Conservation (phyloP, 2,329 filamentous ascomycete genomes). For the Pyrenochaeta sp. region DNA sequence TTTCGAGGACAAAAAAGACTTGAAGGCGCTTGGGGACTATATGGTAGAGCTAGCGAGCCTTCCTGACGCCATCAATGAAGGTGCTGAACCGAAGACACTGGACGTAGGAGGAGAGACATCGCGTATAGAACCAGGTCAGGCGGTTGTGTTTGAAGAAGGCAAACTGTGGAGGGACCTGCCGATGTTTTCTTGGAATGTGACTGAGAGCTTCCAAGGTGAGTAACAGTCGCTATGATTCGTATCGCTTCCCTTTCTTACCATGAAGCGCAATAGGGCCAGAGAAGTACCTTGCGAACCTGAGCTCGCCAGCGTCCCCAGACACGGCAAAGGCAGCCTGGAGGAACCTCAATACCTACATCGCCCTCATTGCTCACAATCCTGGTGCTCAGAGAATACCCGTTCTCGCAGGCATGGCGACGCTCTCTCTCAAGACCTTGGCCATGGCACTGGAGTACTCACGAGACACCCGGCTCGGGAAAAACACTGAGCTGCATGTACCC, state of each 20-base stretch:
- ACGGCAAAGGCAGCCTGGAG: constrained; percentile 1
- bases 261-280: background rate
- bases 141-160: background rate
- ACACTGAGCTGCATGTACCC: constrained; percentile 11
- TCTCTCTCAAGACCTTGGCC: background rate
- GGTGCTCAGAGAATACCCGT: constrained; percentile 3
- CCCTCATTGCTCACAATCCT: constrained; percentile 5
- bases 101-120: background rate
- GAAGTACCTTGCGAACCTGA: background rate
- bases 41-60: constrained; percentile 12
- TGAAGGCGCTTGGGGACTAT: constrained; percentile 2
- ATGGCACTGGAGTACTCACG: constrained; percentile 7
- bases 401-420: background rate
- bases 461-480: background rate
- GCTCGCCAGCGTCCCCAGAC: background rate
- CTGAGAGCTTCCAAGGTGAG: constrained; percentile 13
- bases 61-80: constrained; percentile 7
- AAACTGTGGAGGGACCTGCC: constrained; percentile 11
- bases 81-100: background rate
- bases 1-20: background rate
- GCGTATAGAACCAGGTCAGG: background rate
- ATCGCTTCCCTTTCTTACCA: background rate
- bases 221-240: too few relatives aligned
- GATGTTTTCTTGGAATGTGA: background rate
- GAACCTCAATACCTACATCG: constrained; percentile 11